Conservation (phyloP, 192 early-diverging fungal genomes). For the Podila minutissima region DNA sequence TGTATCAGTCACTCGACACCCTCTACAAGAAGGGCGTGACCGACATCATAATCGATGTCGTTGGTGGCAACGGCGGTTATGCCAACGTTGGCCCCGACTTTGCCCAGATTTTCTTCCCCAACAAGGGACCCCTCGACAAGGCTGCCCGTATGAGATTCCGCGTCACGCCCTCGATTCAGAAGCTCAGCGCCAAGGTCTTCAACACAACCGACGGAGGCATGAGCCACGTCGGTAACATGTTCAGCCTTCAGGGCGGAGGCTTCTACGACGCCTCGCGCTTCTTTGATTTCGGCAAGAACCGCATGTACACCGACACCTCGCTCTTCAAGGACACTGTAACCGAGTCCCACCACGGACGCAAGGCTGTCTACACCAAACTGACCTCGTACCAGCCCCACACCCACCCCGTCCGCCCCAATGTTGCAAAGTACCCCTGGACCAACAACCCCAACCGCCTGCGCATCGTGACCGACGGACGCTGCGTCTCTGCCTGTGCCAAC, state of each 20-base stretch:
- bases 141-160: neutral
- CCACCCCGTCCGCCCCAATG: neutral
- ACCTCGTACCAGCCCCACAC: slow-evolving; percentile 1
- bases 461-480: slow-evolving; percentile 10
- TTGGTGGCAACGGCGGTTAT: slow-evolving; percentile 1
- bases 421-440: slow-evolving; percentile 15
- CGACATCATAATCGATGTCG: slow-evolving; percentile 9
- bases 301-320: slow-evolving; percentile 6
- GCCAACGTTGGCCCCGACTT: slow-evolving; percentile 7
- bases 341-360: neutral
- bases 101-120: slow-evolving; percentile 14
- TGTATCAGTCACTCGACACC: slow-evolving; percentile 4
- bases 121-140: slow-evolving; percentile 14
- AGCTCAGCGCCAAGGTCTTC: slow-evolving; percentile 7
- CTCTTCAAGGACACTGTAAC: slow-evolving; percentile 1
- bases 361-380: neutral
- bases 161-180: neutral
- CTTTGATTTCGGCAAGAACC: slow-evolving; percentile 3
- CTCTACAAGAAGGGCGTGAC: slow-evolving; percentile 6
- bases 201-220: slow-evolving; percentile 1
- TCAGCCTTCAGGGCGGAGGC: neutral
- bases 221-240: slow-evolving; percentile 2
- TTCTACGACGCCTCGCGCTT: slow-evolving; percentile 9
- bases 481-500: slow-evolving; percentile 8
- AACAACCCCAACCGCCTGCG: slow-evolving; percentile 6